phyloP scores from a whole-genome alignment of 225 moss, liverwort and hornwort genomes.

The Thuidium tamariscinum region DNA sequence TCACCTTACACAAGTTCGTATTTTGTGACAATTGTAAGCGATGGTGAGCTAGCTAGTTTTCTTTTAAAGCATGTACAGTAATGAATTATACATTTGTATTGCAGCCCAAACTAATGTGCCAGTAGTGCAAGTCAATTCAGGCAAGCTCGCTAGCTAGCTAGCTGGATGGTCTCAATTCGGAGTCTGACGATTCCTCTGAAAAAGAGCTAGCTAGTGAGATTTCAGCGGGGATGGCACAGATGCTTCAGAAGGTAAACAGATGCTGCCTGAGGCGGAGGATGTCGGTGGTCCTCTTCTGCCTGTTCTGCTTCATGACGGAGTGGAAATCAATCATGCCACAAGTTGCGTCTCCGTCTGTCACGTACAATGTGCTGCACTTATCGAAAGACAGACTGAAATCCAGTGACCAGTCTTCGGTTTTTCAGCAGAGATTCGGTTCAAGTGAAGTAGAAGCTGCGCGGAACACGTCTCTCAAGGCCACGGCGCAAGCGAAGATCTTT shows the following conservation, averaged over 20 bases:
- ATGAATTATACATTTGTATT: background rate
- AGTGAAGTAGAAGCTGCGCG: background rate
- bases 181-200: background rate
- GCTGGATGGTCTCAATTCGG: background rate
- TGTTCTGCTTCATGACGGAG: background rate
- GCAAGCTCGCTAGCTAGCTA: background rate
- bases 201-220: background rate
- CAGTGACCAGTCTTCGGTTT: background rate
- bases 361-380: background rate
- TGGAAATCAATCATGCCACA: background rate
- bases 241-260: background rate
- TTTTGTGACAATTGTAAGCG: background rate
- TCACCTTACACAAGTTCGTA: background rate
- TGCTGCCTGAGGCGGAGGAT: background rate
- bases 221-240: background rate
- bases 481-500: background rate
- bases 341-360: background rate
- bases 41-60: background rate
- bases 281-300: background rate
- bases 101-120: background rate
- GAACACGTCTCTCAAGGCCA: background rate
- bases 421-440: background rate
- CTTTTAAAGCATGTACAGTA: background rate
- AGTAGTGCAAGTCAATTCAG: background rate
- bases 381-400: background rate